Conservation (phyloP, 768 basidiomycete species). For the Pisolithus albus region DNA sequence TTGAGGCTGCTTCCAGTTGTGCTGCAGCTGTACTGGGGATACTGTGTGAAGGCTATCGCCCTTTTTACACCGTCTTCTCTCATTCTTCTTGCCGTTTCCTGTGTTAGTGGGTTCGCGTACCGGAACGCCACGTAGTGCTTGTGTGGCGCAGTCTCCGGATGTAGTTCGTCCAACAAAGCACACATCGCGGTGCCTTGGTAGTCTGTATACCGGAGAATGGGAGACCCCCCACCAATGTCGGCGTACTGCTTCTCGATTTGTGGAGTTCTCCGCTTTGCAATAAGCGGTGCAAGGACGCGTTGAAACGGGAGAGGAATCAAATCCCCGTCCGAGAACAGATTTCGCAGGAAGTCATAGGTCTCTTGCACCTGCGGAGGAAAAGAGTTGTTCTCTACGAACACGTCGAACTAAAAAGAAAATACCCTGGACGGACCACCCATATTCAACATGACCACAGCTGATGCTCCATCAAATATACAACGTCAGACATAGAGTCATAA, state of each 20-base stretch:
- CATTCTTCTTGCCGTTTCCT: constrained; percentile 76
- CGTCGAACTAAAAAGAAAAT: constrained; percentile 19
- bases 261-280: constrained; percentile 85
- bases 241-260: constrained; percentile 91
- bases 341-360: constrained; percentile 87
- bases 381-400: constrained; percentile 1
- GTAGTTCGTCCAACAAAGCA: constrained; percentile 86
- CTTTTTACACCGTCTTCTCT: constrained; percentile 84
- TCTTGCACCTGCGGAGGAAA: constrained; percentile 62
- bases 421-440: constrained; percentile 98
- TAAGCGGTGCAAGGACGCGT: constrained; percentile 75
- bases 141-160: constrained; percentile 89
- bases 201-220: constrained; percentile 86
- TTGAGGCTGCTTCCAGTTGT: constrained; percentile 98
- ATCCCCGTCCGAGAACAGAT: constrained; percentile 87
- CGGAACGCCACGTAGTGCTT: constrained; percentile 96
- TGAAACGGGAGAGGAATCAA: constrained; percentile 96
- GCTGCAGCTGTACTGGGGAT: constrained; percentile 97
- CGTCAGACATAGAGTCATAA: constrained; percentile 5
- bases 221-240: constrained; percentile 94
- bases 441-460: constrained; percentile 94
- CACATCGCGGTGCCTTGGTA: constrained; percentile 89
- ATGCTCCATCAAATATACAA: constrained; percentile 16
- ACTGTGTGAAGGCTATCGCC: constrained; percentile 95
- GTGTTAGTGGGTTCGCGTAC: constrained; percentile 84